These are phyloP conservation scores for Cutaneotrichosporon cutaneum DNA, from an alignment of 1,284 basidiomycete species.

Conservation along the genomic window DNA sequence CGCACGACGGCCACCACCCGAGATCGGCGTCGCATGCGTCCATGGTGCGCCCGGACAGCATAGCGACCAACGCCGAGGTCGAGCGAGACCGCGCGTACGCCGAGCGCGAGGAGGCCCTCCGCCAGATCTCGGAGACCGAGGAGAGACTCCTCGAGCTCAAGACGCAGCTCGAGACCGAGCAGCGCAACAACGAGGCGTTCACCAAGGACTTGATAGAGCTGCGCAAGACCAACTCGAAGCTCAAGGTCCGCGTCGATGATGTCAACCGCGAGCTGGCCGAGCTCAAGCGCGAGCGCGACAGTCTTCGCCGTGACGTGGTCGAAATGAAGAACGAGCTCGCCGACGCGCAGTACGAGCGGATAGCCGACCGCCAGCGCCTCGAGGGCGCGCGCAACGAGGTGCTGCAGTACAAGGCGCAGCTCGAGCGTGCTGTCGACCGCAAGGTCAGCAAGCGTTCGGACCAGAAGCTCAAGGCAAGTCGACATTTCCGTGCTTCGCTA, in stretches of 20 bases:
- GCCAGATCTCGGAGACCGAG: constrained; percentile 15
- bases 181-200: constrained; percentile 26
- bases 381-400: constrained; percentile 41
- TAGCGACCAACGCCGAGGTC: constrained; percentile 16
- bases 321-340: constrained; percentile 30
- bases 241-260: constrained; percentile 40
- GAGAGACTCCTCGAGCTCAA: constrained; percentile 20
- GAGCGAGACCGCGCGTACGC: constrained; percentile 23
- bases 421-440: constrained; percentile 45
- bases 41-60: constrained; percentile 18
- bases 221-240: constrained; percentile 37
- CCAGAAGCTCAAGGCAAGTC: constrained; percentile 45
- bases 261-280: constrained; percentile 30
- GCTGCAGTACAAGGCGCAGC: constrained; percentile 37
- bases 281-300: constrained; percentile 39
- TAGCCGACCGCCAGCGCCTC: constrained; percentile 40
- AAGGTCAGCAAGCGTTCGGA: constrained; percentile 44
- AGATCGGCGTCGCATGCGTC: not conserved
- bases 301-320: constrained; percentile 26
- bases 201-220: constrained; percentile 30
- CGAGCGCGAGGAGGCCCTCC: constrained; percentile 24
- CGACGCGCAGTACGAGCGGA: constrained; percentile 38
- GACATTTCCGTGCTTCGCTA: not conserved
- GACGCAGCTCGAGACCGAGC: constrained; percentile 17
- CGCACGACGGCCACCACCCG: constrained; percentile 20